A percentile compares a stretch with the other conserved stretches of the same genome.
These are phyloP conservation scores for Exobasidium cylindrosporum DNA, from an alignment of 1,284 basidiomycete species.

Conservation along the genomic window DNA sequence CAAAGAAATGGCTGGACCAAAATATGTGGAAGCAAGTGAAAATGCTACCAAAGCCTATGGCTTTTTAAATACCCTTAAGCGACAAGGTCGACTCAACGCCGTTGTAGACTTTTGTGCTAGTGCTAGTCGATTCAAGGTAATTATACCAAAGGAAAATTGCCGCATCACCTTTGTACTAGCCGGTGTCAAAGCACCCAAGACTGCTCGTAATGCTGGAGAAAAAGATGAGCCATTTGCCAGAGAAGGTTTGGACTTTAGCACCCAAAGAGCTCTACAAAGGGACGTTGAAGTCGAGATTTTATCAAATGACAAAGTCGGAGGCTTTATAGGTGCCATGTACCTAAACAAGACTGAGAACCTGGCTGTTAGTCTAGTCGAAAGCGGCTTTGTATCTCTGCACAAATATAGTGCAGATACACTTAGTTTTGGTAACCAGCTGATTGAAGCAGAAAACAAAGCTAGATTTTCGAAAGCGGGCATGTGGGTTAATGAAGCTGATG, in stretches of 20 bases:
- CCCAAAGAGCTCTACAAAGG: conserved; percentile 80
- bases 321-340: conserved; percentile 87
- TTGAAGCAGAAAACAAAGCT: conserved; percentile 69
- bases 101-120: conserved; percentile 85
- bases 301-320: conserved; percentile 85
- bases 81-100: conserved; percentile 75
- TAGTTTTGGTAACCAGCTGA: conserved; percentile 73
- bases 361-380: conserved; percentile 75
- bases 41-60: conserved; percentile 44
- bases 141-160: conserved; percentile 43
- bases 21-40: conserved; percentile 78
- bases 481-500: conserved; percentile 62
- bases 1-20: conserved; percentile 70
- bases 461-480: conserved; percentile 71
- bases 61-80: conserved; percentile 87
- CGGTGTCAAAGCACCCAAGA: conserved; percentile 57
- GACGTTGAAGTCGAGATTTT: conserved; percentile 92
- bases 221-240: conserved; percentile 83
- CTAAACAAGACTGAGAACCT: conserved; percentile 71
- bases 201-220: conserved; percentile 67
- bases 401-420: conserved; percentile 79
- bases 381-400: conserved; percentile 79
- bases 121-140: conserved; percentile 39
- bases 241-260: conserved; percentile 79
- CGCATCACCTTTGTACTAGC: conserved; percentile 49